Evolutionary conservation across 495 filamentous ascomycete species (phyloP).

Genomic region (Aspergillus sclerotioniger): DNA sequence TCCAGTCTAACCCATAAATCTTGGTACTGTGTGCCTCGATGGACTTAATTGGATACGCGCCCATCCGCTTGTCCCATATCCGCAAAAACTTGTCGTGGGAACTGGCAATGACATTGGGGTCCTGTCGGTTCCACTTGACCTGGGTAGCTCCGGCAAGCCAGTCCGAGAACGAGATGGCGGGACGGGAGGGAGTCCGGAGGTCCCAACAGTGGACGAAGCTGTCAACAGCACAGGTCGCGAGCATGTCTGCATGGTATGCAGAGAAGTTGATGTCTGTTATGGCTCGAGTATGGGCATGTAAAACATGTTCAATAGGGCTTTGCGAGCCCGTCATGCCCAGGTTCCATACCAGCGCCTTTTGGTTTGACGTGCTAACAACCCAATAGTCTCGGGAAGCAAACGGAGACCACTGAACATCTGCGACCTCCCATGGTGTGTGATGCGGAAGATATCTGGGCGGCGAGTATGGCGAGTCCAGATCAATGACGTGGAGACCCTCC

Average conservation of each 20-base stretch:
- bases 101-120: conserved; percentile 80
- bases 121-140: conserved; percentile 91
- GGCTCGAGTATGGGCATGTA: conserved; percentile 83
- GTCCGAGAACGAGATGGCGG: conserved; percentile 81
- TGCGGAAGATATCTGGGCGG: conserved; percentile 84
- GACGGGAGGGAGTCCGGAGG: conserved; percentile 69
- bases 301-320: conserved; percentile 81
- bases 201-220: conserved; percentile 96
- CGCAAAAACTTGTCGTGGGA: conserved; percentile 83
- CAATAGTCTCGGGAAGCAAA: conserved; percentile 86
- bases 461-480: conserved; percentile 87
- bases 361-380: conserved; percentile 92
- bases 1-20: conserved; percentile 96
- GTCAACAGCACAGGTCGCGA: conserved; percentile 90
- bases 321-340: conserved; percentile 70
- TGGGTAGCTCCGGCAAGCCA: conserved; percentile 95
- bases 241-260: conserved; percentile 82
- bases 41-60: conserved; percentile 73
- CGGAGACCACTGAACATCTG: conserved; percentile 98
- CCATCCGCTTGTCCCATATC: conserved; percentile 88
- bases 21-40: conserved; percentile 92
- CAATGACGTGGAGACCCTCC: conserved; percentile 86
- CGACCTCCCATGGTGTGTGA: conserved; percentile 88
- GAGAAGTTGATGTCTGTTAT: conserved; percentile 98
- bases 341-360: conserved; percentile 95